phyloP scores from a whole-genome alignment of 2,329 filamentous ascomycete genomes.

The Herpotrichia juniperi region DNA sequence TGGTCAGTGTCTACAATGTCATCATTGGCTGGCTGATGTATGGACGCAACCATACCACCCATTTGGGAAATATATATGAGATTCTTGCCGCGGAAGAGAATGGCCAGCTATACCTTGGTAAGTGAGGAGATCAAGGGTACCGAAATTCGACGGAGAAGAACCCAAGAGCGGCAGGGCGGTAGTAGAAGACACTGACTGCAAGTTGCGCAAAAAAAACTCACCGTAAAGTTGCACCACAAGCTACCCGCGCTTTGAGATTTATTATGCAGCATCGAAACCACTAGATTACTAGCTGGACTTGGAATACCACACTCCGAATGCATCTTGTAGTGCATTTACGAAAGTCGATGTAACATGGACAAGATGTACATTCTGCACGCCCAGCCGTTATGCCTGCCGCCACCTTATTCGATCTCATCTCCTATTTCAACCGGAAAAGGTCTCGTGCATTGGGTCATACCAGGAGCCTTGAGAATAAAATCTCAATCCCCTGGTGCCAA shows the following conservation, averaged over 20 bases:
- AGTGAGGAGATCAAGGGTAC: not conserved
- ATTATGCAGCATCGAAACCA: no score
- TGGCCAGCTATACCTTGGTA: slow-evolving; percentile 11
- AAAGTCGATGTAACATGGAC: no score
- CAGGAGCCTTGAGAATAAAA: slow-evolving; percentile 7
- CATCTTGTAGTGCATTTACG: no score
- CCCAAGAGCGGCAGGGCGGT: not conserved
- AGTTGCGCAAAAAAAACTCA: no score
- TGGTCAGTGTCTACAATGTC: slow-evolving; percentile 4
- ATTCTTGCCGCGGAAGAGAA: not conserved
- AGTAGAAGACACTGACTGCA: slow-evolving; percentile 10
- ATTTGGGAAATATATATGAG: not conserved
- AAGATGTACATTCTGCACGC: slow-evolving; percentile 7
- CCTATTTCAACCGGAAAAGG: not conserved
- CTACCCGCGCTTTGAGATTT: no score
- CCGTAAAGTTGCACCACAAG: not conserved
- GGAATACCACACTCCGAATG: slow-evolving; percentile 11
- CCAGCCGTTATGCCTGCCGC: not conserved
- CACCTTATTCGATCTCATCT: not conserved
- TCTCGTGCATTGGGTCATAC: not conserved
- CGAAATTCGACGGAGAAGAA: slow-evolving; percentile 1
- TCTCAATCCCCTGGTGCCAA: slow-evolving; percentile 11
- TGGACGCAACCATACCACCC: slow-evolving; percentile 9
- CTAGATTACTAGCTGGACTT: no score
- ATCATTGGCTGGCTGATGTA: slow-evolving; percentile 20